These are phyloP conservation scores for Phyllosticta ampelicida DNA, from an alignment of 2,329 filamentous ascomycete genomes.

Conservation along the genomic window DNA sequence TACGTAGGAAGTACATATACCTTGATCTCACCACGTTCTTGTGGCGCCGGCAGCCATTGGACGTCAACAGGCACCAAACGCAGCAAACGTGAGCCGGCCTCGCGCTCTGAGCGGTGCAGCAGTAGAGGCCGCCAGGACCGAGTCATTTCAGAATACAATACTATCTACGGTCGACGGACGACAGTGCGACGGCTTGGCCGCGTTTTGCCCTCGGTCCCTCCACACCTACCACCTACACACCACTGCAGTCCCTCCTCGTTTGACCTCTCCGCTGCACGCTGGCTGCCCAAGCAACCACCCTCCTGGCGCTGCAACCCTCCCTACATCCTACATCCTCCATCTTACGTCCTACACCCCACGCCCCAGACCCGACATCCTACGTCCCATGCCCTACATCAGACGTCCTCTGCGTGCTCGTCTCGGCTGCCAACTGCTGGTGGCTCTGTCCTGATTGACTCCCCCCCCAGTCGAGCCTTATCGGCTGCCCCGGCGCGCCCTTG, in stretches of 20 bases:
- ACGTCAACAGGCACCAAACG: no score
- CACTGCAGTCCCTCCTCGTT: not conserved
- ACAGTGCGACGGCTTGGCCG: no score
- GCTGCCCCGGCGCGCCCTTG: not conserved
- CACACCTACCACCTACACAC: not conserved
- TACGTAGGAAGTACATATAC: no score
- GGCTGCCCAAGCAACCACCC: not conserved
- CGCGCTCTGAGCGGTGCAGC: not conserved
- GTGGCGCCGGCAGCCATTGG: no score
- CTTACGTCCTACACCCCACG: not conserved
- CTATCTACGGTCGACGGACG: not conserved
- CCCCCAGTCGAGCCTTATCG: not conserved
- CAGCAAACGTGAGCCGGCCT: not conserved
- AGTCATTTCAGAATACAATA: not conserved
- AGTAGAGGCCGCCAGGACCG: not conserved
- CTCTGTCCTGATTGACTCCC: no score
- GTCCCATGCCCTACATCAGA: not conserved
- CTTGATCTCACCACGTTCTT: no score
- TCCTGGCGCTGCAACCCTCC: not conserved
- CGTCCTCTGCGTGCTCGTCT: not conserved
- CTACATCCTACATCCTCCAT: no score
- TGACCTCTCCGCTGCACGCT: not conserved
- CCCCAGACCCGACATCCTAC: no score
- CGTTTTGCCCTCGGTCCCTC: not conserved
- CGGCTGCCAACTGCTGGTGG: no score